Conservation (phyloP, 2,329 filamentous ascomycete species). For the Parascedosporium putredinis region DNA sequence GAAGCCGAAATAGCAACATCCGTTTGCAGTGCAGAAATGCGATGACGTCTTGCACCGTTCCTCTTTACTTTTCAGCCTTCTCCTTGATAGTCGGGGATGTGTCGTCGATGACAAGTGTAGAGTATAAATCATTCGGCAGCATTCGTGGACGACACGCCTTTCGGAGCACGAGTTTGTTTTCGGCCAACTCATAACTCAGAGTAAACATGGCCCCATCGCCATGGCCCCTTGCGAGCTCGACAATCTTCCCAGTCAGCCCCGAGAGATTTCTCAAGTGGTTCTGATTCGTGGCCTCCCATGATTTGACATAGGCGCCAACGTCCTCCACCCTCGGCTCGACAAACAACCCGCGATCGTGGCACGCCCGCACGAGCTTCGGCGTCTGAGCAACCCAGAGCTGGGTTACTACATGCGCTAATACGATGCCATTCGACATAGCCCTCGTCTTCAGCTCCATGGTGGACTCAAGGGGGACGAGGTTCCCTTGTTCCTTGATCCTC, state of each 20-base stretch:
- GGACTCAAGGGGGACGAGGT: conserved; percentile 20
- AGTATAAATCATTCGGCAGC: too few species aligned
- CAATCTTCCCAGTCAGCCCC: conserved; percentile 21
- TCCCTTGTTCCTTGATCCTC: conserved; percentile 20
- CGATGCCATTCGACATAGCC: conserved; percentile 20
- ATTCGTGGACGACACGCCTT: too few species aligned
- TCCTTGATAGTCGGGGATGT: too few species aligned
- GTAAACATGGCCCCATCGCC: too few species aligned
- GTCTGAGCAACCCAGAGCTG: conserved; percentile 38
- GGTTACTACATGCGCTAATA: conserved; percentile 22
- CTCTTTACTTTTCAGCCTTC: too few species aligned
- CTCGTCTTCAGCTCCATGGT: conserved; percentile 36
- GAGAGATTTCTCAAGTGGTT: conserved; percentile 20
- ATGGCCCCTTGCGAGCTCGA: conserved; percentile 17
- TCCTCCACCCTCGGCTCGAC: conserved; percentile 22
- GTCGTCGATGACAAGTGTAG: too few species aligned
- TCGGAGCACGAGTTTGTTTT: too few species aligned
- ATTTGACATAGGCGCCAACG: conserved; percentile 18
- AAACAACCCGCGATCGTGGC: conserved; percentile 28
- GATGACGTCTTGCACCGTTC: too few species aligned
- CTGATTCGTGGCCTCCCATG: conserved; percentile 26
- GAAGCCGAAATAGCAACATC: too few species aligned
- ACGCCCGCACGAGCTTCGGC: conserved; percentile 33
- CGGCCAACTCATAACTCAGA: too few species aligned
- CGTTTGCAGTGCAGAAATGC: too few species aligned